These are phyloP conservation scores for Penicillium manginii DNA, from an alignment of 495 filamentous ascomycete species.

Conservation along the genomic window DNA sequence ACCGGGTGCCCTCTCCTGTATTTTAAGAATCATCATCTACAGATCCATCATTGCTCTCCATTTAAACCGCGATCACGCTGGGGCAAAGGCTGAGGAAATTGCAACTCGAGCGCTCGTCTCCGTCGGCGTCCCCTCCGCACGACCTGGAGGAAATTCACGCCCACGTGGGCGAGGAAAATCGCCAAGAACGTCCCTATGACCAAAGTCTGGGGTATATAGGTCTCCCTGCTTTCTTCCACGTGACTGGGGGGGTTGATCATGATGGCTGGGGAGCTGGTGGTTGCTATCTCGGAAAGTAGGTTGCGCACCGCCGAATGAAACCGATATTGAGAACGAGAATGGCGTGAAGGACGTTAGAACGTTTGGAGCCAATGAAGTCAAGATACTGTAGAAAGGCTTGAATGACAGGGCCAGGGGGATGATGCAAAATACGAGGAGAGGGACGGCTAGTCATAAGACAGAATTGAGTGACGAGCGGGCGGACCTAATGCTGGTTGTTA, in stretches of 20 bases:
- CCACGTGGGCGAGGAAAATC: slow-evolving; percentile 41
- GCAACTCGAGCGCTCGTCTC: slow-evolving; percentile 26
- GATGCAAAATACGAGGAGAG: slow-evolving; percentile 45
- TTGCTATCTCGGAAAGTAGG: slow-evolving; percentile 13
- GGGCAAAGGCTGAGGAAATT: slow-evolving; percentile 31
- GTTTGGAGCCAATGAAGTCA: slow-evolving; percentile 31
- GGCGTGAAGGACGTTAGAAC: slow-evolving; percentile 38
- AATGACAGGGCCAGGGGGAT: slow-evolving; percentile 27
- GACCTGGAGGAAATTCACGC: slow-evolving; percentile 37
- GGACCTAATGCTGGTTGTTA: slow-evolving; percentile 31
- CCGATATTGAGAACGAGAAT: slow-evolving; percentile 44
- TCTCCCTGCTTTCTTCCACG: slow-evolving; percentile 17
- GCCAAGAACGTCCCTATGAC: slow-evolving; percentile 41
- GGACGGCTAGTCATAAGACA: slow-evolving; percentile 57
- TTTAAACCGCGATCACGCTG: slow-evolving; percentile 15
- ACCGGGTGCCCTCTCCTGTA: slow-evolving; percentile 24
- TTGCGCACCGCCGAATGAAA: slow-evolving; percentile 41
- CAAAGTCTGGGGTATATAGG: slow-evolving; percentile 40
- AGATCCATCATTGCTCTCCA: slow-evolving; percentile 6
- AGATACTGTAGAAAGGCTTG: slow-evolving; percentile 24
- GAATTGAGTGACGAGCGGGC: slow-evolving; percentile 37
- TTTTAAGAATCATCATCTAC: slow-evolving; percentile 11
- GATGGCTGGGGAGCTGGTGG: slow-evolving; percentile 8
- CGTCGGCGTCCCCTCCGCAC: slow-evolving; percentile 32
- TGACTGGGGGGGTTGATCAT: background rate